Conservation (phyloP, 1,139 yeast genomes). For the Taiozyma sp. region DNA sequence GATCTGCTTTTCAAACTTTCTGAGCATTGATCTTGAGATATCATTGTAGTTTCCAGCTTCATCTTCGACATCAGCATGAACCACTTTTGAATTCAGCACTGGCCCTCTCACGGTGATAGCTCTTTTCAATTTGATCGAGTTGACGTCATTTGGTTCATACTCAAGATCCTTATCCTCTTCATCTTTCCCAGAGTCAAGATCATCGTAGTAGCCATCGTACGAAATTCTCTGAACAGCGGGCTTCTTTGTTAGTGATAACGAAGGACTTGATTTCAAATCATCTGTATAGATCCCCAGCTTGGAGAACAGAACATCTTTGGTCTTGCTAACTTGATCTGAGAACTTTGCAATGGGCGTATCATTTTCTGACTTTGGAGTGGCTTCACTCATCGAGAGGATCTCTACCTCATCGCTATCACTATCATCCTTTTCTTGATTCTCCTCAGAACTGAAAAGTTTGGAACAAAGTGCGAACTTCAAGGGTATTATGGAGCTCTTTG, state of each 20-base stretch:
- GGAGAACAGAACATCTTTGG: conserved; percentile 19
- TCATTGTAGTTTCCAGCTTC: conserved; percentile 4
- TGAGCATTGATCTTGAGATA: conserved; percentile 16
- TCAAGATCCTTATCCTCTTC: conserved; percentile 1
- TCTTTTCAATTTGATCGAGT: conserved; percentile 17
- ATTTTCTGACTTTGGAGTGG: background rate
- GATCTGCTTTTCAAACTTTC: conserved; percentile 20
- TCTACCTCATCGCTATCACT: background rate
- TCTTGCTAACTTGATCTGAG: conserved; percentile 9
- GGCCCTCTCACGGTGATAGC: conserved; percentile 17
- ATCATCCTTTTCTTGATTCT: background rate
- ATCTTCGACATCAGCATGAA: conserved; percentile 1
- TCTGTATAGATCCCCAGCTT: conserved; percentile 23
- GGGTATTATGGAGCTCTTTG: conserved; percentile 24
- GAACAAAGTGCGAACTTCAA: conserved; percentile 18
- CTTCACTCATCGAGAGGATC: background rate
- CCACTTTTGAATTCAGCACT: conserved; percentile 1
- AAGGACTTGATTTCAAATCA: conserved; percentile 22
- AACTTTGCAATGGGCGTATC: background rate
- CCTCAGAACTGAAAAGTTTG: conserved; percentile 5
- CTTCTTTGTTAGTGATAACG: conserved; percentile 16
- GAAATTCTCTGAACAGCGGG: conserved; percentile 8
- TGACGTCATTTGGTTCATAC: background rate
- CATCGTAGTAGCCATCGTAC: conserved; percentile 7
- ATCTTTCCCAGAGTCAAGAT: background rate